Evolutionary conservation across 352 stramenopile species (phyloP).

Genomic region (Phytopythium kandeliae): DNA sequence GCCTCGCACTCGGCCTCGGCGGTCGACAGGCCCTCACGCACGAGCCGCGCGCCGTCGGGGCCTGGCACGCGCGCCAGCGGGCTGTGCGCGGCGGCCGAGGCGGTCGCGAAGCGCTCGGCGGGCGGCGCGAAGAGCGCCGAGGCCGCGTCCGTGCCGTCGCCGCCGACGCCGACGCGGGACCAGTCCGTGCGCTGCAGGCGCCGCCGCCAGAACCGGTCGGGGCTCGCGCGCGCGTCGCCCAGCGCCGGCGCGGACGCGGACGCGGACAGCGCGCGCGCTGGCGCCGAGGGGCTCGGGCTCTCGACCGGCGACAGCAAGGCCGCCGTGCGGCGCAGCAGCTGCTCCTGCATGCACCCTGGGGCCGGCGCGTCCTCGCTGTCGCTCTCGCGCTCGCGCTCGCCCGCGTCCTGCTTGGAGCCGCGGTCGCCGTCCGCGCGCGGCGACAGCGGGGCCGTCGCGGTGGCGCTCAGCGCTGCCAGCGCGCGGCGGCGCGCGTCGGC

Average conservation of each 20-base stretch:
- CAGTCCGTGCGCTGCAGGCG: constrained; percentile 64
- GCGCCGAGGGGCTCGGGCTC: no score
- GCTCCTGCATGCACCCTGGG: constrained; percentile 48
- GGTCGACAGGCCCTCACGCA: constrained; percentile 22
- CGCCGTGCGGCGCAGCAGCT: constrained; percentile 40
- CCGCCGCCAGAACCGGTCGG: constrained; percentile 53
- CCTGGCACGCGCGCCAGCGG: constrained; percentile 28
- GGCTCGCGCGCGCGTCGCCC: no score
- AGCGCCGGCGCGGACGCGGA: constrained; percentile 21
- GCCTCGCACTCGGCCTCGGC: constrained; percentile 29
- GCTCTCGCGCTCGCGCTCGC: not conserved
- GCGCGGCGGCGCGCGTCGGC: constrained; percentile 59
- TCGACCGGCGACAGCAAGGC: constrained; percentile 6
- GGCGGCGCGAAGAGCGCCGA: constrained; percentile 36
- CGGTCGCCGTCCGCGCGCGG: constrained; percentile 40
- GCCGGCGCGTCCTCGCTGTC: not conserved
- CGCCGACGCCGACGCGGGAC: constrained; percentile 66
- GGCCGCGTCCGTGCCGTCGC: constrained; percentile 41
- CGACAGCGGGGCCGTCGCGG: constrained; percentile 36
- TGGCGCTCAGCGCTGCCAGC: constrained; percentile 47
- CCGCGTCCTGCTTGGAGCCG: no score
- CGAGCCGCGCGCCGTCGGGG: constrained; percentile 6
- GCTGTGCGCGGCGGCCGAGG: constrained; percentile 40
- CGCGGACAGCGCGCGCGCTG: constrained; percentile 6
- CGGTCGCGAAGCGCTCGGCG: constrained; percentile 54